A percentile compares a stretch with the other conserved stretches of the same genome.
phyloP scores from a whole-genome alignment of 192 early-diverging fungal genomes.

The Coemansia sp. region DNA sequence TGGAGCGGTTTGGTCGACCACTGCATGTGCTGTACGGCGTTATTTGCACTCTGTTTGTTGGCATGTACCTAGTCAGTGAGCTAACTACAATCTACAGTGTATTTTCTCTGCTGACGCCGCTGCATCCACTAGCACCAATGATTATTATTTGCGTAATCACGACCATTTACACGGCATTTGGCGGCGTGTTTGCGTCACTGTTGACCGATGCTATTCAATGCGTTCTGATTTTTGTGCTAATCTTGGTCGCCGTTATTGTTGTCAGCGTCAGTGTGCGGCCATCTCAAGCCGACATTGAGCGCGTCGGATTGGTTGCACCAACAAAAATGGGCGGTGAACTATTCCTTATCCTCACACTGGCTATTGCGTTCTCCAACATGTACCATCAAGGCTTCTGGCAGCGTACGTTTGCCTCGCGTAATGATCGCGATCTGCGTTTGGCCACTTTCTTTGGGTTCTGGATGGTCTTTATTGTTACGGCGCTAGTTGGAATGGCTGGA shows the following conservation, averaged over 20 bases:
- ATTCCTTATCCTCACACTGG: slow-evolving; percentile 61
- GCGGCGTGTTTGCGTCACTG: slow-evolving; percentile 67
- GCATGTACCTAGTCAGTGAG: slow-evolving; percentile 64
- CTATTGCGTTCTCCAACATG: slow-evolving; percentile 62
- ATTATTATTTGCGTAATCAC: slow-evolving; percentile 62
- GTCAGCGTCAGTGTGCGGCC: slow-evolving; percentile 59
- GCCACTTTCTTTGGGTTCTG: slow-evolving; percentile 59
- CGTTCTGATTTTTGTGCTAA: slow-evolving; percentile 56
- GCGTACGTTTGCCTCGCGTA: slow-evolving; percentile 67
- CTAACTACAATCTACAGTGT: slow-evolving; percentile 65
- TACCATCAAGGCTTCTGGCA: slow-evolving; percentile 76
- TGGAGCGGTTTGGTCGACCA: slow-evolving; percentile 62
- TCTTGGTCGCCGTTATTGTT: slow-evolving; percentile 56
- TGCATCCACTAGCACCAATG: slow-evolving; percentile 58
- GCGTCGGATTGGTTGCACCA: slow-evolving; percentile 56
- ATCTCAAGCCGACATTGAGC: slow-evolving; percentile 51
- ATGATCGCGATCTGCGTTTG: slow-evolving; percentile 60
- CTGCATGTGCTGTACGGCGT: slow-evolving; percentile 59
- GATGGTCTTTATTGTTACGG: slow-evolving; percentile 56
- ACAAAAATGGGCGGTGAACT: slow-evolving; percentile 68
- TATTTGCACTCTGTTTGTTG: slow-evolving; percentile 63
- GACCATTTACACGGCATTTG: slow-evolving; percentile 67
- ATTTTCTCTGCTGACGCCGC: slow-evolving; percentile 57
- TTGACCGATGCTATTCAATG: slow-evolving; percentile 66
- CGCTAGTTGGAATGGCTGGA: slow-evolving; percentile 63